phyloP scores from a whole-genome alignment of 2,329 filamentous ascomycete species.

The Fusarium liriodendri region DNA sequence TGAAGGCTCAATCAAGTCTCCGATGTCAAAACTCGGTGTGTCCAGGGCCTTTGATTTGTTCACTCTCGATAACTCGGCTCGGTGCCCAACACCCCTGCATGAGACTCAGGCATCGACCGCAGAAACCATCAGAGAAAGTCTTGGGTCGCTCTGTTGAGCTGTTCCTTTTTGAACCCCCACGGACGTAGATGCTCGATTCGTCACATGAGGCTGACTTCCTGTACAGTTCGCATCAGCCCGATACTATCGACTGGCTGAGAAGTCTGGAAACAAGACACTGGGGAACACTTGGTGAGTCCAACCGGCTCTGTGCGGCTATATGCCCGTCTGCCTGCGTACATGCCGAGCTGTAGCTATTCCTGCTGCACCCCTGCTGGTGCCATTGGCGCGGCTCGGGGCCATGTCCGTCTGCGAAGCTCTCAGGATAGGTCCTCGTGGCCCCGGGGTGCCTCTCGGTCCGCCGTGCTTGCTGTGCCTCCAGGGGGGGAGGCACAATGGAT shows the following conservation, averaged over 20 bases:
- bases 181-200: slow-evolving; percentile 17
- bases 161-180: slow-evolving; percentile 31
- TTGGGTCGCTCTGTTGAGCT: background rate
- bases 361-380: slow-evolving; percentile 15
- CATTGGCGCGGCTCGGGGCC: slow-evolving; percentile 18
- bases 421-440: slow-evolving; percentile 31
- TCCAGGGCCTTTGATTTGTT: slow-evolving; percentile 26
- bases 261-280: slow-evolving; percentile 87
- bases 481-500: slow-evolving; percentile 18
- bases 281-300: slow-evolving; percentile 91
- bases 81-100: slow-evolving; percentile 25
- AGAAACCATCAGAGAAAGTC: background rate
- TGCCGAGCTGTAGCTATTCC: slow-evolving; percentile 6
- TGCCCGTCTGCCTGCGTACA: slow-evolving; percentile 15
- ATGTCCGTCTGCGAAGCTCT: background rate
- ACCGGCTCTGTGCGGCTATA: slow-evolving; percentile 32
- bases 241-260: slow-evolving; percentile 92
- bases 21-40: slow-evolving; percentile 21
- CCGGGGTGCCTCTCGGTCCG: slow-evolving; percentile 3
- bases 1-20: background rate
- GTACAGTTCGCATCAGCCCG: slow-evolving; percentile 81
- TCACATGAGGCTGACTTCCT: slow-evolving; percentile 63
- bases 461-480: background rate
- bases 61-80: background rate
- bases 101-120: slow-evolving; percentile 20